Evolutionary conservation across 2,329 filamentous ascomycete species (phyloP), one percentile per base, ranked within the genome.

Genomic region (Aspergillus nomiae): DNA sequence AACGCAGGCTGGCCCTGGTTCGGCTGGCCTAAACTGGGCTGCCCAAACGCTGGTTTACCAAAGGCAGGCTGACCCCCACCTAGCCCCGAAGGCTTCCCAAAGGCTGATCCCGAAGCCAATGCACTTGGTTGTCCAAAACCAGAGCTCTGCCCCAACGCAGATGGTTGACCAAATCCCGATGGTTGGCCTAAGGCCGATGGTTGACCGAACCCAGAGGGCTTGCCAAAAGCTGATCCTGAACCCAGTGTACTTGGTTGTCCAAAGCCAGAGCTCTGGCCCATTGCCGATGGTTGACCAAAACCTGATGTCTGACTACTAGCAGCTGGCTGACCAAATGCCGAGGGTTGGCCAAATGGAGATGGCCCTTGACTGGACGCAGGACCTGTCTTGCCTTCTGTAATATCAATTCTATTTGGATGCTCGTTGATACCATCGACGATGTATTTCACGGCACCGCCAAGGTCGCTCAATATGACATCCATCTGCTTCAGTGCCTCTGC

Each of bases 381-480:
- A 1, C 60, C 69, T n/a, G 69, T 69, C 53, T 71, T 75, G 12
- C 76, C 74, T 55, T 76, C 74, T 34, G 71, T 71, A 53, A 77
- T 78, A 65, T 94, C 90, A 58, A 85, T 80, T 46, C 92, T 85
- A 72, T 95, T 96, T 1, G 92, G 92, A 70, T 92, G 91, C 46
- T 87, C 86, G 59, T 91, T 87, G 59, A 85, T 86, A 26, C 85
- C 87, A 6, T 87, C 84, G 11, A 89, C 72, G 16, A 95, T 80
- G 72, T 89, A 95, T 60, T 88, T 84, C 51, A 91, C 83, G 1
- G 94, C 93, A 3, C 89, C 91, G 63, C 90, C 84, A 11, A 91
- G 76, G 70, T 96, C 89, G 63, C 82, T 85, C 1, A 92, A 73
- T 1, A 89, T 88, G n/a, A 82, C 85, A 63, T 91, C 85, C 58